Conservation (phyloP, 176 grass and related monocot species). For the Oryza glaberrima region DNA sequence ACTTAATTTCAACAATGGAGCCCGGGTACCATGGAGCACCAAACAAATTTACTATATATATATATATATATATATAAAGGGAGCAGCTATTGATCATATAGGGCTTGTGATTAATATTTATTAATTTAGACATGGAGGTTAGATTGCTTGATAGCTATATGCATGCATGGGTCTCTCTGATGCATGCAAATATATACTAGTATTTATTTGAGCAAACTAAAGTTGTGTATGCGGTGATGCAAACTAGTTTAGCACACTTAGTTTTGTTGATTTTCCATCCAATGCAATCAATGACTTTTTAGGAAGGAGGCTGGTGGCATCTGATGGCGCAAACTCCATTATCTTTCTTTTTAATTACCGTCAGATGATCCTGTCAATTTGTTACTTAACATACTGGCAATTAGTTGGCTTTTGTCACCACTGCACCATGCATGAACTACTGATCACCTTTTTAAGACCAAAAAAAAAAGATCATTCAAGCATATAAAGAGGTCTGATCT, state of each 20-base stretch:
- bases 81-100: not conserved
- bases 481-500: not conserved
- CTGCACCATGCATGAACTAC: not conserved
- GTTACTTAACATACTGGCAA: constrained; percentile 1
- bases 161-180: not conserved
- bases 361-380: not conserved
- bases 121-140: not conserved
- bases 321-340: constrained; percentile 6
- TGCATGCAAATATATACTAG: not conserved
- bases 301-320: constrained; percentile 1
- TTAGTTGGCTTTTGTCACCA: not conserved
- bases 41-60: too few species aligned
- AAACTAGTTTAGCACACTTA: not conserved
- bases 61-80: not conserved
- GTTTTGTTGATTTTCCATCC: not conserved
- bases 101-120: not conserved
- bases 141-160: not conserved
- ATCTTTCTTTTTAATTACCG: not conserved
- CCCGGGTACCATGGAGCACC: too few species aligned
- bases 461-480: not conserved
- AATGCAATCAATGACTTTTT: not conserved
- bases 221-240: not conserved
- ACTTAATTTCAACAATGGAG: too few species aligned
- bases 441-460: not conserved
- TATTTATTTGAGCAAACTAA: not conserved